A percentile compares a stretch with the other conserved stretches of the same genome.
Evolutionary conservation across 225 moss, liverwort and hornwort genomes (phyloP).

Genomic region (Pseudoscleropodium purum): DNA sequence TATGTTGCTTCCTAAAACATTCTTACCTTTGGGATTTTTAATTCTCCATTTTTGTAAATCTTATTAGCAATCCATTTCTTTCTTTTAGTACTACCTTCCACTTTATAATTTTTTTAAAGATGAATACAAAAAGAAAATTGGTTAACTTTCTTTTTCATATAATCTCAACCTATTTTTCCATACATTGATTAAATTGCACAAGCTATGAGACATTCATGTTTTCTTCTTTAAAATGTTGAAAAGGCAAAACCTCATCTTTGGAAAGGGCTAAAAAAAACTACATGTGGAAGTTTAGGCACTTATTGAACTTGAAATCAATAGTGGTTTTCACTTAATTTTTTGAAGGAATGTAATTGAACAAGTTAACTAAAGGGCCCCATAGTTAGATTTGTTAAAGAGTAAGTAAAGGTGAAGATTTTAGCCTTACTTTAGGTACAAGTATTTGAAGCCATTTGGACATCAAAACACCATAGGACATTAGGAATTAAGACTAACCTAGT

Average conservation of each 20-base stretch:
- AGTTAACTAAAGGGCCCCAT: background rate
- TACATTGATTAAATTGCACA: background rate
- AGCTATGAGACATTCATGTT: fast-evolving
- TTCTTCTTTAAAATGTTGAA: background rate
- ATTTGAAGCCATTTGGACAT: fast-evolving
- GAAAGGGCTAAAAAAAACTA: background rate
- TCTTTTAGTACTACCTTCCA: fast-evolving
- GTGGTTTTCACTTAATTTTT: fast-evolving
- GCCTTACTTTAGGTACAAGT: too few species aligned
- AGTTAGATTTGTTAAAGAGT: background rate
- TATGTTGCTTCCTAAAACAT: too few species aligned
- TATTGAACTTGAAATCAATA: fast-evolving
- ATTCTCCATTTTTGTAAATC: background rate
- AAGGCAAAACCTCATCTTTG: background rate
- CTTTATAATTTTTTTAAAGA: background rate
- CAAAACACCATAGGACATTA: background rate
- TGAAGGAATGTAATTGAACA: too few species aligned
- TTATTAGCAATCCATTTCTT: background rate
- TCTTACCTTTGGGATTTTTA: too few species aligned
- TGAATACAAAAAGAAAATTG: background rate
- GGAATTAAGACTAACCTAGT: fast-evolving
- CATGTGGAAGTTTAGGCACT: too few species aligned
- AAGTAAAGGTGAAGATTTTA: background rate
- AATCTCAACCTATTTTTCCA: background rate
- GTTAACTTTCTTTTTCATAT: too few species aligned